Evolutionary conservation across 345 rosid genomes (phyloP), one percentile per base, ranked within the genome.

Genomic region (Populus pruinosa): DNA sequence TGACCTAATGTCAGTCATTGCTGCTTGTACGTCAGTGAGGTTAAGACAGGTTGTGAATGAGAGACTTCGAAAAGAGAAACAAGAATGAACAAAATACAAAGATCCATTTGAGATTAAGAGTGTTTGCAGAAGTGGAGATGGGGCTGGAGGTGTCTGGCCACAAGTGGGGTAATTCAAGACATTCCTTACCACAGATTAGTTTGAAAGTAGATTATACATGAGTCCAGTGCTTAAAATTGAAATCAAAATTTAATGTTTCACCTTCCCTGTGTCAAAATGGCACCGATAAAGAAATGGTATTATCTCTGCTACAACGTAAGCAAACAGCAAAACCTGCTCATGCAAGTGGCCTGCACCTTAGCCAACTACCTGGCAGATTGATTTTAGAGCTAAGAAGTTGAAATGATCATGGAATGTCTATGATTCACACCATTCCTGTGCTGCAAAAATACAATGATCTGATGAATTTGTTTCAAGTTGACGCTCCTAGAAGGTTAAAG

Each of bases 1-100:
- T 6, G 80, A 77, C 71, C 65, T 70, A 44, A 63, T 71, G 62
- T 71, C 80, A 35, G 33, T 53, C 36, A 69, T 69, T 23, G 72
- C 55, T 43, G 55, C 27, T n/a, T 69, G 31, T 44, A 69, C 25
- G 5, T 69, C 72, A 38, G 21, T 6, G 33, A 3, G 72, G 72
- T 18, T 38, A 29, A 25, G 5, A 16, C 5, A 44, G 72, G n/a
- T 23, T 43, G 18, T 21, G 72, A 43, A 13, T 21, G 49, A 69
- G 72, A 8, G 20, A 25, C 35, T 44, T 29, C 12, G 16, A 69
- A 23, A 8, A 43, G 53, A 56, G 47, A 72, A 8, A 59, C 14
- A 41, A 69, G 50, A 56, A 43, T 11, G 33, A 69, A 47, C 63
- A 29, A 41, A 44, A 16, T 2, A 44, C 17, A 43, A 13, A 43